Base-by-base conservation (phyloP, 345 rosid genomes). In the Ceriops tagal region DNA sequence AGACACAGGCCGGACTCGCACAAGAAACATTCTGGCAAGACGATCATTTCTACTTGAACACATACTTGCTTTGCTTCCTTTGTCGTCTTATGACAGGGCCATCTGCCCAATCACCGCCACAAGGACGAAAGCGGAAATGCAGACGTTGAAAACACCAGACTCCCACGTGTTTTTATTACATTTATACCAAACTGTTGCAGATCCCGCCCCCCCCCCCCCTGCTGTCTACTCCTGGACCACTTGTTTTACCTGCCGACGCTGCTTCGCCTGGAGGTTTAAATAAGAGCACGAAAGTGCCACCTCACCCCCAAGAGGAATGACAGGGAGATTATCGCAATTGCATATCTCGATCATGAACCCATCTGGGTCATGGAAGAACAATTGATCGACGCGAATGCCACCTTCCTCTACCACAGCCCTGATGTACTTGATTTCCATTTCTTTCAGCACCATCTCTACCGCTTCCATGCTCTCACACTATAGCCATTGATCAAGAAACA, bases 341-440 rank as follows among this genome's bases (percentile, higher is more conserved):
- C 84, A 81, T 18, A 81, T 75, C 77, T 81, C 84, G 8, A 81
- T 22, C 84, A 81, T 81, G 71, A 75, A 78, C 0, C 84, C 84
- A 22, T 81, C 84, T 10, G 84, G 84, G 64, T 81, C 84, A 5
- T 81, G 84, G 70, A 81, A 81, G 73, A 81, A 81, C 28, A 81
- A 69, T 51, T 81, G 84, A 60, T 81, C 84, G 11, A 81, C 82
- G 1, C 60, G 70, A 19, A 73, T 72, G 0, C 82, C 84, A 5
- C 66, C 82, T 75, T 81, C 84, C 58, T 78, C 84, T 53, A 78
- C 82, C 46, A 58, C 61, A 6, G 78, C 82, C 5, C 79, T 68
- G 31, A 66, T 58, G 34, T 78, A 43, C 69, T 73, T 61, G 53
- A 81, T 70, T 28, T 59, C 75, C 82, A 75, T 73, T 21, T 78